Percentiles rank a stretch among this genome's conserved stretches.
These are phyloP conservation scores for Aspergillus ibericus DNA, from an alignment of 2,329 filamentous ascomycete genomes.

Conservation along the genomic window DNA sequence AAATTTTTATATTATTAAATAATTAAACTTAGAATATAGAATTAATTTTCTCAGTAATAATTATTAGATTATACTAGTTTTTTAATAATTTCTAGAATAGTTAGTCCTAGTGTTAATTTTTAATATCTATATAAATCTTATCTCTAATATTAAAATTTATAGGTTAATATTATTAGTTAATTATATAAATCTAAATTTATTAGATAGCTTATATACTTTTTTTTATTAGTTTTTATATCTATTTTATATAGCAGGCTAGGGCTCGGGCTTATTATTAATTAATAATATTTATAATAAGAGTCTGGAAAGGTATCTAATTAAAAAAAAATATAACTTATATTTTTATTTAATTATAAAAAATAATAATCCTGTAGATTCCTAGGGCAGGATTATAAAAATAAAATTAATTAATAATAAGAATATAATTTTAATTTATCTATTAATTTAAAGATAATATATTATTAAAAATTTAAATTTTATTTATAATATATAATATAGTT, in stretches of 20 bases:
- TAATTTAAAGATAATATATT: too few relatives aligned
- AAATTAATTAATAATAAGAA: too few relatives aligned
- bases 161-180: neutral
- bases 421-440: too few relatives aligned
- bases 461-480: too few relatives aligned
- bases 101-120: neutral
- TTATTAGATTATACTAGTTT: neutral
- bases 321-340: neutral
- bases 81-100: neutral
- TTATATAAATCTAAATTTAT: slow-evolving; percentile 1
- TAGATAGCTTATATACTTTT: neutral
- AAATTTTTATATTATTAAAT: too few relatives aligned
- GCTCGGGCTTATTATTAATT: neutral
- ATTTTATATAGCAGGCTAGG: neutral
- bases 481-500: neutral
- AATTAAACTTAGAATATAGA: too few relatives aligned
- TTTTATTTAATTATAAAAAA: neutral
- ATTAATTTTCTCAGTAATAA: neutral
- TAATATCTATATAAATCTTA: neutral
- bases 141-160: neutral
- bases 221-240: neutral
- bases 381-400: neutral
- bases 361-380: neutral
- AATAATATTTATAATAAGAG: neutral
- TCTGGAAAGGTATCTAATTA: neutral